Evolutionary conservation across 1,139 yeast species (phyloP), one percentile per base, ranked within the genome.

Genomic region (Hyphopichia buzzinii): DNA sequence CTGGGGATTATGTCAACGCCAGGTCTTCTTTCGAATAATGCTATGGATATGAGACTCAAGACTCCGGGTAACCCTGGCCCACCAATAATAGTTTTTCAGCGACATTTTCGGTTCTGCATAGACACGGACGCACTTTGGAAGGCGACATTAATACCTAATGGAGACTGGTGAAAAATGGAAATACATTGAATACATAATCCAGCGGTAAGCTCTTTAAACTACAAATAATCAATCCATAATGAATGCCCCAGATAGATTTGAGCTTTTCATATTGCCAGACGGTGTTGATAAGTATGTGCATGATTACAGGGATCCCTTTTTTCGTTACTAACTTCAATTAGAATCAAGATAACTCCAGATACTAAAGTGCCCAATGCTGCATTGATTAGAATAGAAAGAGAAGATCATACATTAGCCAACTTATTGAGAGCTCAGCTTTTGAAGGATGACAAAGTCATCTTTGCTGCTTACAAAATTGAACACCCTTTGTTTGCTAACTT

Each of bases 231-330:
- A 28, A 17, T n/a, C 33, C 37, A 38, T 35, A 36, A 92, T 92
- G 97, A 92, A 92, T 68, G 98, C 97, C 52, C 98, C 98, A 65
- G 98, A 92, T 69, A 84, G 98, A 75, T 92, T 90, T 59, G 98
- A 92, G 71, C 77, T 92, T 36, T 92, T 92, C 59, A 79, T 92
- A 50, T 75, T 92, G 52, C 98, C 97, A n/a, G 98, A 92, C 59
- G 98, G 98, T 31, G 95, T 88, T 36, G 87, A 92, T 38, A 84
- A 84, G 81, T 76, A 69, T 17, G 81, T 70, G 28, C 17, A n/a
- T n/a, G n/a, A n/a, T n/a, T n/a, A n/a, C n/a, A n/a, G n/a, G n/a
- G n/a, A n/a, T n/a, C n/a, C n/a, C n/a, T n/a, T n/a, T n/a, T n/a
- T n/a, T n/a, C n/a, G n/a, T n/a, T n/a, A n/a, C n/a, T n/a, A n/a